Conservation (phyloP, 768 basidiomycete species). For the Hericium alpestre region DNA sequence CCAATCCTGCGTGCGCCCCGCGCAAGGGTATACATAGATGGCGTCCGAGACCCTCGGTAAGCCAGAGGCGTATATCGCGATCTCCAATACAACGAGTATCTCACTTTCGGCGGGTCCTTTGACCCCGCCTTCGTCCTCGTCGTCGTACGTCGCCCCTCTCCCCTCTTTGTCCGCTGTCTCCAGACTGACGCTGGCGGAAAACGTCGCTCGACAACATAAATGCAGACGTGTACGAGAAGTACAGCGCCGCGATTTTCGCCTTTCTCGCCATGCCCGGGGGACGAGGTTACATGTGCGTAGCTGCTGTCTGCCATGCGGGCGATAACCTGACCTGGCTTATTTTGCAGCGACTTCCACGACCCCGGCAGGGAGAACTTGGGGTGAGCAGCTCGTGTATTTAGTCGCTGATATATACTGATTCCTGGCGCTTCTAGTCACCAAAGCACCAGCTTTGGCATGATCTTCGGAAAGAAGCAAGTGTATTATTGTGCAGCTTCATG, state of each 20-base stretch:
- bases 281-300: conserved; percentile 50
- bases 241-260: conserved; percentile 43
- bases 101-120: conserved; percentile 51
- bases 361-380: conserved; percentile 40
- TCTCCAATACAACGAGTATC: conserved; percentile 46
- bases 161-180: neutral
- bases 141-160: conserved; percentile 35
- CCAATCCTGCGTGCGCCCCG: no score
- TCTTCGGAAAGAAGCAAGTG: conserved; percentile 19
- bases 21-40: conserved; percentile 11
- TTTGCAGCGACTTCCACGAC: conserved; percentile 34
- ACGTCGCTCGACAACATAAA: conserved; percentile 47
- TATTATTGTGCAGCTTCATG: no score
- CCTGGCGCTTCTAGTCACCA: conserved; percentile 22
- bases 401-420: neutral
- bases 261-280: conserved; percentile 41
- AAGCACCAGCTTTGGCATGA: conserved; percentile 35
- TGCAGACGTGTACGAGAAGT: conserved; percentile 35
- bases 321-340: neutral
- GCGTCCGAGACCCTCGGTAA: conserved; percentile 33
- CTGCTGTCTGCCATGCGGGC: no score
- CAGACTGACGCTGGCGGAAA: conserved; percentile 21
- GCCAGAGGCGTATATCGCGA: conserved; percentile 43
- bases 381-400: conserved; percentile 22
- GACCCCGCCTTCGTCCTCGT: conserved; percentile 57